These are phyloP conservation scores for Mesembryanthemum crystallinum DNA, from an alignment of 148 eudicot genomes.

Conservation along the genomic window DNA sequence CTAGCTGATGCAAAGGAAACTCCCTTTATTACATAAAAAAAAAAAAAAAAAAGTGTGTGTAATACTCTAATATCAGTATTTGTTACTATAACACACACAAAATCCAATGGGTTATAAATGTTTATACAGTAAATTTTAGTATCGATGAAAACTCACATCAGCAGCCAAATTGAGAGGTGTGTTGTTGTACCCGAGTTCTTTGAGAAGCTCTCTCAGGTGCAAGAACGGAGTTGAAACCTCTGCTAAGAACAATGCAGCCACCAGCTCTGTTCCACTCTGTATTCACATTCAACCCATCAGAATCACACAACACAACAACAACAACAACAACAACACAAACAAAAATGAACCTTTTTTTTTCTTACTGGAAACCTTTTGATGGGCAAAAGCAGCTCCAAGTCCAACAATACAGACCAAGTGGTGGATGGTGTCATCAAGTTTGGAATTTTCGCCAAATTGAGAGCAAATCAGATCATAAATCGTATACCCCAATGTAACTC, in stretches of 20 bases:
- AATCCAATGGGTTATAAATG: too few relatives aligned
- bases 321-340: neutral
- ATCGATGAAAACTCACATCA: slow-evolving; percentile 66
- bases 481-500: slow-evolving; percentile 55
- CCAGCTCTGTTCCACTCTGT: slow-evolving; percentile 96
- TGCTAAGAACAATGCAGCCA: slow-evolving; percentile 66
- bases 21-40: too few relatives aligned
- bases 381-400: slow-evolving; percentile 61
- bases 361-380: slow-evolving; percentile 89
- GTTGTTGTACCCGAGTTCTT: slow-evolving; percentile 74
- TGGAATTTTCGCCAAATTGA: slow-evolving; percentile 47
- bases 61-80: too few relatives aligned
- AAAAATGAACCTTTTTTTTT: too few relatives aligned
- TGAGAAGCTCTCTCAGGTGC: slow-evolving; percentile 82
- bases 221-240: slow-evolving; percentile 88
- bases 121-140: too few relatives aligned
- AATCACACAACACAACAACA: too few relatives aligned
- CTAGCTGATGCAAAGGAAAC: too few relatives aligned
- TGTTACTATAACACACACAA: too few relatives aligned
- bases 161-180: slow-evolving; percentile 77
- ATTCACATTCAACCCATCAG: too few relatives aligned
- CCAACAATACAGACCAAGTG: slow-evolving; percentile 90
- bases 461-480: slow-evolving; percentile 74
- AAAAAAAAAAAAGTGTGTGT: too few relatives aligned
- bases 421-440: slow-evolving; percentile 68